Conservation (phyloP, 2,329 filamentous ascomycete species). For the Neonectria hederae region DNA sequence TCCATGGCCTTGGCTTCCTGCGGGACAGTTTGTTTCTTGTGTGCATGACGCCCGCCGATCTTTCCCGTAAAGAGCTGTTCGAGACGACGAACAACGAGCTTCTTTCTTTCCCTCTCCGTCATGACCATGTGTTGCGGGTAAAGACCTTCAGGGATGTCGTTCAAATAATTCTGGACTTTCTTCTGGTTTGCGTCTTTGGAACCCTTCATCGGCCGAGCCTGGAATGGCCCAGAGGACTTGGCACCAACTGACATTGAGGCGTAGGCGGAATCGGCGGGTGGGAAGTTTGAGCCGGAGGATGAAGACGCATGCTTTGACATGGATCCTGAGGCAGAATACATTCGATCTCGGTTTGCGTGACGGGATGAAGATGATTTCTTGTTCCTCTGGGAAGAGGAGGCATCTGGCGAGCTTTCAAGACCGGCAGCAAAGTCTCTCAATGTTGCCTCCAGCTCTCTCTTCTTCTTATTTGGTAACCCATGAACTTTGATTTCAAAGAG, state of each 20-base stretch:
- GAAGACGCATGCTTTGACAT: conserved; percentile 62
- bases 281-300: conserved; percentile 62
- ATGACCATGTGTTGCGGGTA: conserved; percentile 69
- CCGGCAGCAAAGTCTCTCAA: conserved; percentile 75
- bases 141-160: conserved; percentile 76
- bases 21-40: conserved; percentile 35
- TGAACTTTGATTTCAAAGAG: conserved; percentile 86
- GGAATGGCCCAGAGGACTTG: conserved; percentile 54
- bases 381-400: conserved; percentile 52
- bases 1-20: conserved; percentile 23
- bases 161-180: conserved; percentile 75
- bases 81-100: conserved; percentile 76
- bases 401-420: conserved; percentile 61
- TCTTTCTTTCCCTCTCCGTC: conserved; percentile 80
- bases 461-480: conserved; percentile 75
- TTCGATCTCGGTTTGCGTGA: conserved; percentile 50
- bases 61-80: conserved; percentile 87
- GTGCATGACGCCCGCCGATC: conserved; percentile 54
- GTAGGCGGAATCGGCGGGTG: conserved; percentile 70
- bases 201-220: conserved; percentile 49
- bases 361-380: conserved; percentile 51
- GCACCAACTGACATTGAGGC: conserved; percentile 71
- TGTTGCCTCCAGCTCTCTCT: conserved; percentile 78
- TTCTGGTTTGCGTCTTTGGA: conserved; percentile 55
- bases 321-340: conserved; percentile 54